Base-by-base conservation (phyloP, 1,139 yeast genomes). In the Sugiyamaella sp. region DNA sequence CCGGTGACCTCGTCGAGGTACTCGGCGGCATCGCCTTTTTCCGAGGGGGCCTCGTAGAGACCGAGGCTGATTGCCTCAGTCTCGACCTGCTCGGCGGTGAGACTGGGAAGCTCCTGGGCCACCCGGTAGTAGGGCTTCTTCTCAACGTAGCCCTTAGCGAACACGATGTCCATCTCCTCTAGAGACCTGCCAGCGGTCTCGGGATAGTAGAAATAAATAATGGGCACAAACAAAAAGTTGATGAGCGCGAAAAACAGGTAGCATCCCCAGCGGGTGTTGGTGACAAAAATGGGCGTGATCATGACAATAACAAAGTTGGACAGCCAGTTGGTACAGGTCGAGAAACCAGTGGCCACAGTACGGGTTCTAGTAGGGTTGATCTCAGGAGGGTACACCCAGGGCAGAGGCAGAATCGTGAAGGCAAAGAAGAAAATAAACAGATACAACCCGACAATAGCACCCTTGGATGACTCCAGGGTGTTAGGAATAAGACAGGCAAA, bases 171-270 rank as follows among this genome's bases (percentile, higher is more conserved):
- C 59, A 82, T 76, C 64, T 82, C 86, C 66, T 82, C 87, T 65
- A 83, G 73, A 25, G 84, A 72, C 63, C 85, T 75, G 55, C 82
- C 82, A 10, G 84, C 80, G 29, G 86, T 82, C 71, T 83, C 88
- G 35, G 87, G 87, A 65, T 79, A 82, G 71, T 79, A 85, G 76
- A 86, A 80, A 75, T 71, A 84, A 53, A 85, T 85, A 62, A 75
- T 61, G 33, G 89, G 87, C 41, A 84, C 72, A 73, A 82, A 87
- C 86, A 89, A 84, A 46, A 73, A 68, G 62, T 81, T 81, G 52
- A 80, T 68, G 8, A 63, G 65, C 14, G 74, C 71, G 60, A 72
- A 75, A 52, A 75, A 72, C 19, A 74, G 64, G 69, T 79, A 80
- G 48, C 79, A 76, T 56, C 78, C 77, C 70, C 77, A 73, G 16